phyloP scores from a whole-genome alignment of 306 rosid genomes.

The Rosa rugosa region DNA sequence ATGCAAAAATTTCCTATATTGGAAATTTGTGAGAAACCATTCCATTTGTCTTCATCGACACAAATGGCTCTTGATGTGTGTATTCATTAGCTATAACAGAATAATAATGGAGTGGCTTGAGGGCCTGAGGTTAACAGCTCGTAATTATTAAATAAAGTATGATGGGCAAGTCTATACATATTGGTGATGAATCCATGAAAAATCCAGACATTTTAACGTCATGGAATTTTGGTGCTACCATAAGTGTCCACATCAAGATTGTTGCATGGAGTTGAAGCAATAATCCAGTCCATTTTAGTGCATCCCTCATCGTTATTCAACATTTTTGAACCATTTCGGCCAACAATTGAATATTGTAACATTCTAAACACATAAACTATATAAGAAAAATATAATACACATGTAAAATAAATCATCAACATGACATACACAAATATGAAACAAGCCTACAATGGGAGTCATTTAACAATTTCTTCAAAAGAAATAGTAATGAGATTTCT shows the following conservation, averaged over 20 bases:
- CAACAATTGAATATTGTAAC: too few species aligned
- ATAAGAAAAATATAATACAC: too few species aligned
- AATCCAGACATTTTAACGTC: neutral
- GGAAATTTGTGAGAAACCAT: neutral
- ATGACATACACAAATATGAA: too few species aligned
- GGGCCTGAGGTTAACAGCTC: neutral
- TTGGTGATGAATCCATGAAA: too few species aligned
- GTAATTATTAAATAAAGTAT: neutral
- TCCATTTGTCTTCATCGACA: neutral
- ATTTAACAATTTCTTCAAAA: neutral
- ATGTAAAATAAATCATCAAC: too few species aligned
- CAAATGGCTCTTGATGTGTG: neutral
- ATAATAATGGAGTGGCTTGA: neutral
- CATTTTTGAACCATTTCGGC: too few species aligned
- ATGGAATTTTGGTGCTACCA: slow-evolving; percentile 2
- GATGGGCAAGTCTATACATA: too few species aligned
- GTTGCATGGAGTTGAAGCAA: neutral
- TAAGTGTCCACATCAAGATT: neutral
- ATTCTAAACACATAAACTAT: too few species aligned
- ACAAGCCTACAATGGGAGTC: too few species aligned
- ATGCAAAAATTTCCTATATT: neutral
- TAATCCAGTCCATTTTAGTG: neutral
- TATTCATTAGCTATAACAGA: neutral
- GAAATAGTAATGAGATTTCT: neutral
- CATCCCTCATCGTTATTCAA: too few species aligned